Base-by-base conservation (phyloP, 495 filamentous ascomycete genomes). In the Penicillium turbatum region DNA sequence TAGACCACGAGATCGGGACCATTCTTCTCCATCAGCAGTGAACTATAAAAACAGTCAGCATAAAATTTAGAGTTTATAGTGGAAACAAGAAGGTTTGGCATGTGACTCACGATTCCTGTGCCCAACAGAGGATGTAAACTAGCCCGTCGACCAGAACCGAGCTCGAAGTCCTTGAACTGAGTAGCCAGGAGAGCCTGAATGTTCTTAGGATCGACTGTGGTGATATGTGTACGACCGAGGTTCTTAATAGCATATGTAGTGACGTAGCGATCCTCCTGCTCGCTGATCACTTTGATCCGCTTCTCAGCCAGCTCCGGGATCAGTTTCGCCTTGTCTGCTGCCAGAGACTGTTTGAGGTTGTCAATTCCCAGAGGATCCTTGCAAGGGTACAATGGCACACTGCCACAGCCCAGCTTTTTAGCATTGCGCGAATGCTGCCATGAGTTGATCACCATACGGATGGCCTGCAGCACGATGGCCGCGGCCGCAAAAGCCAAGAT, bases 161-260 rank as follows among this genome's bases (percentile, higher is more conserved):
- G 66, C 43, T 69, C 67, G 49, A 80, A 80, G 51, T 80, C 76
- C 48, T 77, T 66, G 59, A 82, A 83, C 52, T 84, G 72, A 6
- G 73, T 78, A 5, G 81, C 76, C 30, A 83, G 67, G 9, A 82
- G 54, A 24, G 80, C 76, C 59, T 79, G 74, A 15, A 82, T 59
- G 56, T 83, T 83, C 51, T 74, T 73, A 7, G 79, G 79, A 17
- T 83, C 80, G 44, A 72, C 65, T 9, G 82, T 83, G 36, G 67
- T 68, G 46, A 72, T 37, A 16, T 51, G 42, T 17, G 69, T 54
- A 26, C 59, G 58, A 39, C 67, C 68, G 24, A 69, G 43, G 29
- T 66, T 65, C 30, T 64, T 61, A 11, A 66, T 19, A 9, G 48
- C 38, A 41, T 57, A 70, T 16, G 69, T 71, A 2, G 57, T 59